Base-by-base conservation (phyloP, 2,329 filamentous ascomycete species). In the Ceratocystis albifundus region DNA sequence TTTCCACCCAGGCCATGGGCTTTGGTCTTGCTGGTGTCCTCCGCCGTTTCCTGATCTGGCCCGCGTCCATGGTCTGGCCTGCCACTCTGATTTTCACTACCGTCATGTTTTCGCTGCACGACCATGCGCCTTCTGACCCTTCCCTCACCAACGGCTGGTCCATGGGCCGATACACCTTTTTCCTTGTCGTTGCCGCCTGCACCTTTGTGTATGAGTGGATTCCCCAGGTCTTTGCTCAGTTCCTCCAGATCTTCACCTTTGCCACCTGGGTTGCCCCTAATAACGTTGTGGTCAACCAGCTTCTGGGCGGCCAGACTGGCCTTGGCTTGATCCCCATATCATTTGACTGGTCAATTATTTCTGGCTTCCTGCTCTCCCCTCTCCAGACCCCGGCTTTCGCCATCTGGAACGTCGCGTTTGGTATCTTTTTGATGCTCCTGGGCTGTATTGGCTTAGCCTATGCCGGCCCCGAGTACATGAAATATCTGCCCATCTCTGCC, bases 91-190 rank as follows among this genome's bases (percentile, higher is more conserved):
- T 82, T 67, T 82, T 80, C 69, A 79, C 78, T 15, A 79, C 80
- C 1, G 74, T 84, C 46, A 79, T 84, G 70, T 76, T 78, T 68
- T 79, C 76, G 48, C 74, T 79, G 50, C 77, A 79, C 69, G 77
- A 79, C 67, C 77, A 79, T 70, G 75, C 76, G 2, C 73, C 72
- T 15, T 77, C 77, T 4, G 77, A 82, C 69, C 79, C 81, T 1
- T 72, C 76, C 61, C 80, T 79, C 65, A 78, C 78, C 28, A 80
- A 78, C 70, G 85, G 86, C 55, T 88, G 86, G 86, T 78, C 72
- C 44, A 79, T 88, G 62, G 80, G 82, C n/a, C 81, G 84, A 64
- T 87, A 86, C 73, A 79, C 78, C 69, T 83, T 83, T 73, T 88
- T 88, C 75, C 71, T 86, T 66, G 80, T 81, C 69, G 77, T 85